Evolutionary conservation across 83 land plant genomes (phyloP).

Genomic region (Diphasiastrum complanatum): DNA sequence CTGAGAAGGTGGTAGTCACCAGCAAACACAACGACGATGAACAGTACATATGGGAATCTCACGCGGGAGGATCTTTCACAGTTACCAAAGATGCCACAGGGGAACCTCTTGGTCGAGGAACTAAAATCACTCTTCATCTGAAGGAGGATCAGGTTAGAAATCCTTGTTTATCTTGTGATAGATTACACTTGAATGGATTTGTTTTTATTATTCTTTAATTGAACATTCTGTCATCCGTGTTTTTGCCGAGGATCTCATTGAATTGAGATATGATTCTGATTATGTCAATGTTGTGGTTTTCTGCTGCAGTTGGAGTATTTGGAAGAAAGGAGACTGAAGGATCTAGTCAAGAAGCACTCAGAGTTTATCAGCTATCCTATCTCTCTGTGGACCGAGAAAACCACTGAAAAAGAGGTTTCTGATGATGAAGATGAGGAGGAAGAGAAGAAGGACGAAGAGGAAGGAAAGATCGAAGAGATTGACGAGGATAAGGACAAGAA

Average conservation of each 20-base stretch:
- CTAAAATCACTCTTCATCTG: slow-evolving; percentile 40
- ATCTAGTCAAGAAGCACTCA: slow-evolving; percentile 51
- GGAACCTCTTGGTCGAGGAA: slow-evolving; percentile 50
- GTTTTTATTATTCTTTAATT: no score
- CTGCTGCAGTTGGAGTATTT: slow-evolving; percentile 22
- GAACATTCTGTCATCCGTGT: neutral
- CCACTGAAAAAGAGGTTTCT: slow-evolving; percentile 47
- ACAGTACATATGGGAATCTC: slow-evolving; percentile 59
- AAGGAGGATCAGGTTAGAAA: slow-evolving; percentile 52
- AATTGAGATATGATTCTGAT: no score
- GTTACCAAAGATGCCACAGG: slow-evolving; percentile 43
- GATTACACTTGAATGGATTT: no score
- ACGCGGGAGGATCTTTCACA: slow-evolving; percentile 60
- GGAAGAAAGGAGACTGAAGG: slow-evolving; percentile 42
- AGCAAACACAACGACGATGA: slow-evolving; percentile 58
- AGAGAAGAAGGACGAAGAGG: slow-evolving; percentile 3
- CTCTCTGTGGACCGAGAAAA: slow-evolving; percentile 51
- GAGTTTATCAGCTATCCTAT: slow-evolving; percentile 61
- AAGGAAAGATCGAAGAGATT: slow-evolving; percentile 17
- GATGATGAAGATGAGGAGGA: slow-evolving; percentile 49
- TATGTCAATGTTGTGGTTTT: no score
- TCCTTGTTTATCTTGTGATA: neutral
- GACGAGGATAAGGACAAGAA: slow-evolving; percentile 17
- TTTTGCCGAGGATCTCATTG: neutral
- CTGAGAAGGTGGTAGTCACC: slow-evolving; percentile 47